These are phyloP conservation scores for Suillus subalutaceus DNA, from an alignment of 768 basidiomycete species.

Conservation along the genomic window DNA sequence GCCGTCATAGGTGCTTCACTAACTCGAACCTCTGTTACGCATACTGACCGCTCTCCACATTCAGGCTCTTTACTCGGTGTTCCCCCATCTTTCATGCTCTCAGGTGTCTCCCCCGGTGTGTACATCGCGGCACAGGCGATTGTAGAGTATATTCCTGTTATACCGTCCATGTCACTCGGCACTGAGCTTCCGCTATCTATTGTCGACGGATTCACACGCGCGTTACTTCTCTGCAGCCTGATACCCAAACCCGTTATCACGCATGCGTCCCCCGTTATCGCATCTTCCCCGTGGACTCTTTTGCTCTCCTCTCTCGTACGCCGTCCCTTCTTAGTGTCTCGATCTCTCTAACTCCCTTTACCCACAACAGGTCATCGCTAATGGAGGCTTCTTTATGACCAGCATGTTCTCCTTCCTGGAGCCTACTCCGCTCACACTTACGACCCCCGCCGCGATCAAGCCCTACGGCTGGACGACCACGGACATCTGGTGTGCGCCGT, in stretches of 20 bases:
- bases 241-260: slow-evolving; percentile 68
- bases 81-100: slow-evolving; percentile 79
- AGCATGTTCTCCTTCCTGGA: slow-evolving; percentile 77
- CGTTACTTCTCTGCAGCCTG: slow-evolving; percentile 76
- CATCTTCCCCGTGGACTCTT: slow-evolving; percentile 76
- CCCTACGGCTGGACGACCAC: slow-evolving; percentile 85
- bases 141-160: slow-evolving; percentile 59
- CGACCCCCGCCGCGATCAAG: slow-evolving; percentile 78
- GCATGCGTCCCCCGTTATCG: slow-evolving; percentile 52
- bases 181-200: slow-evolving; percentile 74
- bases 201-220: slow-evolving; percentile 79
- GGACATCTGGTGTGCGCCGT: slow-evolving; percentile 85
- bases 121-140: slow-evolving; percentile 64
- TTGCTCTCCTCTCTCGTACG: slow-evolving; percentile 72
- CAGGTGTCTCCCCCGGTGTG: slow-evolving; percentile 64
- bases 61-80: slow-evolving; percentile 64
- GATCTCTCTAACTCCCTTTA: not conserved
- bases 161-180: slow-evolving; percentile 52
- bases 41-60: not conserved
- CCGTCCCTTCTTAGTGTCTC: slow-evolving; percentile 6
- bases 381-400: slow-evolving; percentile 79
- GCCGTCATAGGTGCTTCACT: slow-evolving; percentile 57
- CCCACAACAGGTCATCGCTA: slow-evolving; percentile 59
- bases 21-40: not conserved
- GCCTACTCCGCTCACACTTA: slow-evolving; percentile 65